Base-by-base conservation (phyloP, 2,329 filamentous ascomycete species). In the Trichothecium roseum region DNA sequence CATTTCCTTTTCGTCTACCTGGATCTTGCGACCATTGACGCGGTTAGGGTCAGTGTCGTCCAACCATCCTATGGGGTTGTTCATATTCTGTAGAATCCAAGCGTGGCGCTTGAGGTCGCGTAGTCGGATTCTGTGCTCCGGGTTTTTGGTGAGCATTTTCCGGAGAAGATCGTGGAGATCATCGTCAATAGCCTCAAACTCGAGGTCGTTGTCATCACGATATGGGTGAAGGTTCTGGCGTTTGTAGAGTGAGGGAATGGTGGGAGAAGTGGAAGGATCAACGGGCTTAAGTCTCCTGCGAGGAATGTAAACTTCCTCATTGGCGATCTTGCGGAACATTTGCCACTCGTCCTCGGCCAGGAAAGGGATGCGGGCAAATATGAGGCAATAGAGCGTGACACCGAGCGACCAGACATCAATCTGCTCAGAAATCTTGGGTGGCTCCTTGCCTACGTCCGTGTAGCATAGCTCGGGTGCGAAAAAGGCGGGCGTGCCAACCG, bases 341-440 rank as follows among this genome's bases (percentile, higher is more conserved):
- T 84, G 83, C 55, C 83, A 95, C 49, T 94, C 86, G 47, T 93
- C 88, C 51, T 91, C 81, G 34, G 87, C 87, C 46, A 93, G 72
- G 53, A 96, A 98, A 0, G 91, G 91, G 28, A 95, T 84, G 36
- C 91, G 84, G 12, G 87, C 91, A 54, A 83, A 98, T 37, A 98
- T 78, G 55, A 98, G 78, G 51, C 89, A 94, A 60, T 95, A 98
- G 3, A 98, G 72, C 0, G 91, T 98, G 15, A 98, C 86, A 16
- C 91, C 91, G 16, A 98, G 68, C 9, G 91, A 94, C 91, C 91
- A 98, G 13, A 98, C 81, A 52, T 98, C 91, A 46, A 98, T 94
- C 48, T 93, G 85, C 48, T 86, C 85, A 4, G 87, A 94, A 28
- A 98, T 79, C 62, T 71, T 89, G 45, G 72, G 86, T 49, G 72